phyloP scores from a whole-genome alignment of 257 asterid genomes.

The Henckelia pumila region DNA sequence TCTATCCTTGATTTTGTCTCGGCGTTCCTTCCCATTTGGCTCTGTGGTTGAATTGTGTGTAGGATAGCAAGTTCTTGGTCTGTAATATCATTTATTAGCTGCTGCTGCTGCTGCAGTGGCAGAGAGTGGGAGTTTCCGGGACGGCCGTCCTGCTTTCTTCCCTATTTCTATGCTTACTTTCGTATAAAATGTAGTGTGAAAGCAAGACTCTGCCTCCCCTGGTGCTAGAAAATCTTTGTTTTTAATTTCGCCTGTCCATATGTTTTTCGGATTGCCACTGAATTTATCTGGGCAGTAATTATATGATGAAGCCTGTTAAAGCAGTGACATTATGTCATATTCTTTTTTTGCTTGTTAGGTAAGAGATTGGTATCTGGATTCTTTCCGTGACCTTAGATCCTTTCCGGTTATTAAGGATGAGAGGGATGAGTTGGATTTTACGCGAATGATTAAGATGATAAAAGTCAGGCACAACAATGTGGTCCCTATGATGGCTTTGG shows the following conservation, averaged over 20 bases:
- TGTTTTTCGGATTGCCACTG: background rate
- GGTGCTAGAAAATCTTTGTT: background rate
- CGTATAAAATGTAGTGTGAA: background rate
- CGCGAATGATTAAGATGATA: constrained; percentile 79
- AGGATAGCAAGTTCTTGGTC: background rate
- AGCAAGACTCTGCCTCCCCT: background rate
- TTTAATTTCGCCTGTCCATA: background rate
- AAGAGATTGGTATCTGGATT: constrained; percentile 94
- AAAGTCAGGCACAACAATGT: constrained; percentile 96
- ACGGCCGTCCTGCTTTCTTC: background rate
- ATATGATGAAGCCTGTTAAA: background rate
- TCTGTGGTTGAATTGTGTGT: constrained; percentile 10
- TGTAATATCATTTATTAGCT: background rate
- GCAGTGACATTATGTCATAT: background rate
- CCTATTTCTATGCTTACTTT: background rate
- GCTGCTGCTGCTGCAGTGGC: background rate
- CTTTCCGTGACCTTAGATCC: constrained; percentile 86
- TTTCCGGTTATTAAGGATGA: constrained; percentile 64
- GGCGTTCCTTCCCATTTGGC: background rate
- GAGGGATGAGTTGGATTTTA: constrained; percentile 67
- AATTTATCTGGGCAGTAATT: background rate
- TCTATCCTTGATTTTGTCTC: background rate
- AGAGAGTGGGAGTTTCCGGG: background rate
- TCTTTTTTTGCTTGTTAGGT: constrained; percentile 24
- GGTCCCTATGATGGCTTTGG: constrained; percentile 97